Conservation (phyloP, 805 yeast genomes). For the Wickerhamia fluorescens region DNA sequence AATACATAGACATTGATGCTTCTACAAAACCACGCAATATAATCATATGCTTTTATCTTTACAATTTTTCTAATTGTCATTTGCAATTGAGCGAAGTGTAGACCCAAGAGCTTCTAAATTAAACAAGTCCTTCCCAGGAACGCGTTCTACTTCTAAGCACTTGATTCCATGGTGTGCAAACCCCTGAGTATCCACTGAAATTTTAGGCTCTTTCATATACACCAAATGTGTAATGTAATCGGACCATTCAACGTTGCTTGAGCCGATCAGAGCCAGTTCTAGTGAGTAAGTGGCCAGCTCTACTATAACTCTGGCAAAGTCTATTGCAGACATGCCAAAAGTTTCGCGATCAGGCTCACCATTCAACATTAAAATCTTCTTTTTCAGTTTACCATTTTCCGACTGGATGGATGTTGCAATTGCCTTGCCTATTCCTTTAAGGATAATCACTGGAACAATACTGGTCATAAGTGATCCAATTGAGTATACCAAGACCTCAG, state of each 20-base stretch:
- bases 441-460: constrained; percentile 66
- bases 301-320: constrained; percentile 49
- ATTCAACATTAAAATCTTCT: constrained; percentile 61
- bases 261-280: constrained; percentile 10
- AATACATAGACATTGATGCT: too few relatives aligned
- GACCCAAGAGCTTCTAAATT: constrained; percentile 38
- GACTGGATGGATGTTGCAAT: too few relatives aligned
- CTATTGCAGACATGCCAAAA: constrained; percentile 52
- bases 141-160: constrained; percentile 36
- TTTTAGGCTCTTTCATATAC: constrained; percentile 44
- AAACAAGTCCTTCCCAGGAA: constrained; percentile 22
- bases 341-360: constrained; percentile 81
- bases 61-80: too few relatives aligned
- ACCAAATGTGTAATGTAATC: constrained; percentile 58
- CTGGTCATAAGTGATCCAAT: constrained; percentile 90
- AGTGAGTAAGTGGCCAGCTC: constrained; percentile 52
- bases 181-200: constrained; percentile 38
- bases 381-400: constrained; percentile 16
- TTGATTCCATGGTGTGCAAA: constrained; percentile 37
- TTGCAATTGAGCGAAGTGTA: too few relatives aligned
- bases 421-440: constrained; percentile 67
- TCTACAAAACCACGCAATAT: too few relatives aligned
- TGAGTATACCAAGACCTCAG: constrained; percentile 61
- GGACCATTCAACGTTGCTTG: constrained; percentile 24
- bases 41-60: too few relatives aligned